Evolutionary conservation across 305 asterid species (phyloP), one percentile per base, ranked within the genome.

Genomic region (Lippia alba): DNA sequence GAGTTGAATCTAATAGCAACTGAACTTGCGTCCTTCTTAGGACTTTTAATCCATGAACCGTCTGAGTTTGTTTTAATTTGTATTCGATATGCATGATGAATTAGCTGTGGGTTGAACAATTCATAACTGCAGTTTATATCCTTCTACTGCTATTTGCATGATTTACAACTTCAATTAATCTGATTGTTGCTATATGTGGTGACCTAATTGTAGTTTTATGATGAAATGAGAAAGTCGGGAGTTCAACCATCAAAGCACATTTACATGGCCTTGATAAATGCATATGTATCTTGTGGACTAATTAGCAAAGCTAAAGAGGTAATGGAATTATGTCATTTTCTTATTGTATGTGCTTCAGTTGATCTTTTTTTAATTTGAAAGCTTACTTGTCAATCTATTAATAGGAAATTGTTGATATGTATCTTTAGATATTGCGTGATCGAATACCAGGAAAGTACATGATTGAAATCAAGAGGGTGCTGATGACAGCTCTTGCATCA

Each of bases 401-500:
- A 36, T 71, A 32, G 50, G 74, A 51, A 61, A 65, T 20, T 67
- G 54, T 33, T 69, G 46, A 73, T 80, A 56, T 67, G 12, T 24
- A 36, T 66, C 57, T 80, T 69, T 89, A 92, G 98, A 82, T 92
- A 70, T 65, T 76, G 74, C 80, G 84, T 80, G 66, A 49, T 61
- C 64, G 66, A 71, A 66, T 92, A 70, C 88, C 83, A n/a, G 82
- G 56, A 33, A 85, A 89, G 84, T 55, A 74, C 85, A 78, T 81
- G 56, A 87, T 81, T 75, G 94, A 84, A 67, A 71, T 92, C 70
- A 90, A 79, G 83, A 78, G 90, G 77, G 93, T 69, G 75, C 93
- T 92, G 61, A 78, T 90, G 68, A 85, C 89, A 14, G 97, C 97
- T 74, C 96, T 95, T 85, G 97, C 99, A 64, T 83, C 92, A 54